A percentile compares a stretch with the other conserved stretches of the same genome.
phyloP scores from a whole-genome alignment of 2,329 filamentous ascomycete genomes.

The Grosmannia clavigera region DNA sequence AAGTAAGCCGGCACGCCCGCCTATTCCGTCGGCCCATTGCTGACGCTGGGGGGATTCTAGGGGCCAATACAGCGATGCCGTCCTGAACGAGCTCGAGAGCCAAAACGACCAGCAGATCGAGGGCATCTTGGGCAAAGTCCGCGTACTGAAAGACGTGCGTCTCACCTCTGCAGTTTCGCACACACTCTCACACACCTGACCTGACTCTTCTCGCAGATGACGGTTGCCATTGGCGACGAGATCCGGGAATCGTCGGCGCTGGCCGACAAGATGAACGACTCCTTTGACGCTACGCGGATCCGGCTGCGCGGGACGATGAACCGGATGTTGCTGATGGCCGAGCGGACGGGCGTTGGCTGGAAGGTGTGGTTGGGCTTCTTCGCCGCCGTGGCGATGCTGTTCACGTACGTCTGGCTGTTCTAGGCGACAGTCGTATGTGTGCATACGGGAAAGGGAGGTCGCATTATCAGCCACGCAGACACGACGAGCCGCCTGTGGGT shows the following conservation, averaged over 20 bases:
- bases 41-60: conserved; percentile 26
- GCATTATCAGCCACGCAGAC: no score
- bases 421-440: conserved; percentile 24
- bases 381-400: conserved; percentile 65
- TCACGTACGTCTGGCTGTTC: conserved; percentile 88
- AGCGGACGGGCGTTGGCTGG: conserved; percentile 91
- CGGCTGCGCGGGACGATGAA: conserved; percentile 89
- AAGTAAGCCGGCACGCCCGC: conserved; percentile 28
- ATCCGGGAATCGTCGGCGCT: conserved; percentile 82
- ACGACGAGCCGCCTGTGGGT: no score
- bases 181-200: background rate
- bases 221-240: conserved; percentile 84
- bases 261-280: conserved; percentile 91
- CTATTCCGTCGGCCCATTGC: background rate
- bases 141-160: conserved; percentile 75
- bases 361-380: conserved; percentile 90
- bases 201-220: conserved; percentile 48
- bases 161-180: background rate
- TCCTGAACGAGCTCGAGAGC: conserved; percentile 85
- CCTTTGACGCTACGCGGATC: conserved; percentile 74
- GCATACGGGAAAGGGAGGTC: no score
- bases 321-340: conserved; percentile 89
- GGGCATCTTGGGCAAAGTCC: conserved; percentile 83
- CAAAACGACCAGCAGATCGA: conserved; percentile 88
- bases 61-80: conserved; percentile 85